Base-by-base conservation (phyloP, 108 stramenopile species). In the Skeletonema tropicum region DNA sequence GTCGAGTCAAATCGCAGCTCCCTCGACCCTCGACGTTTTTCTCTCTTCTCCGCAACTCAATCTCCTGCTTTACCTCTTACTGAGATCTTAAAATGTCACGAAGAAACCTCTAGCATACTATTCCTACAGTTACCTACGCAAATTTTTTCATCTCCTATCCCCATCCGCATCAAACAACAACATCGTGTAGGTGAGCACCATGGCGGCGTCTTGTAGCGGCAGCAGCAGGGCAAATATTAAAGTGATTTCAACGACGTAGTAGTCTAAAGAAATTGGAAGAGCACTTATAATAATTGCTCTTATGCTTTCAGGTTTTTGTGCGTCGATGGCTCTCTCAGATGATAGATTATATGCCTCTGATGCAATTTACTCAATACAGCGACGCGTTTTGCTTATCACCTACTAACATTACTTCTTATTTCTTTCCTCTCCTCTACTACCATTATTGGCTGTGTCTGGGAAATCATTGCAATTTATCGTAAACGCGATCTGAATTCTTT, bases 111-210 rank as follows among this genome's bases (percentile, higher is more conserved):
- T 25, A 8, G 1, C 10, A 11, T 55, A 55, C 52, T 55, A 55
- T 55, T 55, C 52, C 52, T 21, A 23, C 52, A 21, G 52, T 23
- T 2, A 23, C 25, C 52, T 55, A 55, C 52, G 7, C 21, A 55
- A 55, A 35, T 3, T 4, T 12, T 12, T 23, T 49, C 48, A 49
- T 1, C 19, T 49, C 48, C n/a, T 7, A 55, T 55, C 23, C 23
- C 23, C 52, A n/a, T 35, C 42, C 15, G 13, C 14, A n/a, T 45
- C 42, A 45, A 45, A 45, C 42, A 45, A 45, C 42, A 55, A 55
- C 52, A n/a, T 9, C n/a, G 52, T 55, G 30, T 55, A 69, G 68
- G 68, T 69, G 38, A 69, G 55, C 38, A 69, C 68, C 68, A 69
- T 69, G 68, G 57, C 11, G 68, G 57, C 68, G 55, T 11, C 23